These are phyloP conservation scores for Smithsoniella earleae DNA, from an alignment of 163 green algal genomes.

Conservation along the genomic window DNA sequence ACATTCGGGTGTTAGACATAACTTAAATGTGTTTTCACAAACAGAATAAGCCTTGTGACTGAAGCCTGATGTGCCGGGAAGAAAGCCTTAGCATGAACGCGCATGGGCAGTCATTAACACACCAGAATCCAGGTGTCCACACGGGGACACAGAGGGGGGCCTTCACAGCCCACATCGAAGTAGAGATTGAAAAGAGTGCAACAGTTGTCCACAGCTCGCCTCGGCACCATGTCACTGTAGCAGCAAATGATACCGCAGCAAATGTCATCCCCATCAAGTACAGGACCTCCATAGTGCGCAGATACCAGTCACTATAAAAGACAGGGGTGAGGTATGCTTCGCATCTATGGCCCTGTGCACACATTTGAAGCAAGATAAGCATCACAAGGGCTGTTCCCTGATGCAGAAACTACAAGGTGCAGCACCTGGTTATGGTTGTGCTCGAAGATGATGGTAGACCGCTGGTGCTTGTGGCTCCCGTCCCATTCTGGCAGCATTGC, in stretches of 20 bases:
- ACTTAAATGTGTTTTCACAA: too few species aligned
- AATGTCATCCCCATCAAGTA: slow-evolving; percentile 16
- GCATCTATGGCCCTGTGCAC: neutral
- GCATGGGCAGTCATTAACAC: too few species aligned
- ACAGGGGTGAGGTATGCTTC: slow-evolving; percentile 6
- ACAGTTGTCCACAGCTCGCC: slow-evolving; percentile 8
- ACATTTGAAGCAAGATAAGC: neutral
- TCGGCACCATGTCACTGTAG: slow-evolving; percentile 8
- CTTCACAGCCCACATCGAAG: slow-evolving; percentile 23
- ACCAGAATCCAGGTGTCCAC: neutral
- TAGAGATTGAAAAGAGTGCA: slow-evolving; percentile 3
- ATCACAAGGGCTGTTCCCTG: too few species aligned
- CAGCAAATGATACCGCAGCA: slow-evolving; percentile 6
- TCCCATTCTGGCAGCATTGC: neutral
- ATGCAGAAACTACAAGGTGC: too few species aligned
- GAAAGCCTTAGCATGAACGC: too few species aligned
- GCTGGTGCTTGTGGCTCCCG: slow-evolving; percentile 10
- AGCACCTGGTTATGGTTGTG: slow-evolving; percentile 3
- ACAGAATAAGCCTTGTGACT: too few species aligned
- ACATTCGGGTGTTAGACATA: too few species aligned
- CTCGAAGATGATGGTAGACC: slow-evolving; percentile 11
- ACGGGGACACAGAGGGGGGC: slow-evolving; percentile 8
- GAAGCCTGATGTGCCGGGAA: too few species aligned
- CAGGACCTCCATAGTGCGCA: neutral
- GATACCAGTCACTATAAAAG: slow-evolving; percentile 16